These are phyloP conservation scores for Lotmaria passim DNA, from an alignment of 208 protist genomes.

Conservation along the genomic window DNA sequence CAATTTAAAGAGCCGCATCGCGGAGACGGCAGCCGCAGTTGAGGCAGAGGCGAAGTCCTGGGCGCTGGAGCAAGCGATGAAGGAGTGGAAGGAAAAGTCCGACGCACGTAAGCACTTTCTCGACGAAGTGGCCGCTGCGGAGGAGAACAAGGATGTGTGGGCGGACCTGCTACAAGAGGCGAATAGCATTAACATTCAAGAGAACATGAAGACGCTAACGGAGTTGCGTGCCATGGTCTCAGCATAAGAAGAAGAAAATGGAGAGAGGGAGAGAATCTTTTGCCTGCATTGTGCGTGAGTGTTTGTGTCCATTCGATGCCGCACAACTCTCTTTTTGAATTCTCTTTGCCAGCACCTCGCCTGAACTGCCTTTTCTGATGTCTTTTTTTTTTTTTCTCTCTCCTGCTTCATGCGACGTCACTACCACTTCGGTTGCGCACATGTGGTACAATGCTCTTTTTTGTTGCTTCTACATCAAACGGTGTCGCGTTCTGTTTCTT, in stretches of 20 bases:
- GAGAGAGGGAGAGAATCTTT: neutral
- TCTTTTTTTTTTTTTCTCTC: neutral
- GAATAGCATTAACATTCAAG: slow-evolving; percentile 47
- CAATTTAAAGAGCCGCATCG: slow-evolving; percentile 50
- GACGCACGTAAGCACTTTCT: slow-evolving; percentile 57
- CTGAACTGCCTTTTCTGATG: neutral
- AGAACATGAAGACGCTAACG: slow-evolving; percentile 45
- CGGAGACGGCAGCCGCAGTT: slow-evolving; percentile 45
- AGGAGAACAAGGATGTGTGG: slow-evolving; percentile 69
- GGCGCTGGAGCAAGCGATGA: slow-evolving; percentile 73
- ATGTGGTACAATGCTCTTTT: too few species aligned
- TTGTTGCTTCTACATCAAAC: neutral
- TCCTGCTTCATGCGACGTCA: neutral
- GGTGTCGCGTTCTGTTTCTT: neutral
- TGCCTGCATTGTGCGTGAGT: too few species aligned
- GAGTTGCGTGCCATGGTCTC: slow-evolving; percentile 55
- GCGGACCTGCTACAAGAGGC: slow-evolving; percentile 76
- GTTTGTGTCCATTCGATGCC: too few species aligned
- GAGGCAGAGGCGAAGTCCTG: slow-evolving; percentile 82
- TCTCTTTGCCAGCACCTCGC: too few species aligned
- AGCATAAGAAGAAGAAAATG: neutral
- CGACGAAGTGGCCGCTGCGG: slow-evolving; percentile 64
- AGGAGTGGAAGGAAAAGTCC: slow-evolving; percentile 68
- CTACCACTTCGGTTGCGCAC: too few species aligned
- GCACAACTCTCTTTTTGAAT: too few species aligned